Percentiles rank a stretch among this genome's conserved stretches.
phyloP scores from a whole-genome alignment of 2,329 filamentous ascomycete genomes.

The Epichloe sp. region DNA sequence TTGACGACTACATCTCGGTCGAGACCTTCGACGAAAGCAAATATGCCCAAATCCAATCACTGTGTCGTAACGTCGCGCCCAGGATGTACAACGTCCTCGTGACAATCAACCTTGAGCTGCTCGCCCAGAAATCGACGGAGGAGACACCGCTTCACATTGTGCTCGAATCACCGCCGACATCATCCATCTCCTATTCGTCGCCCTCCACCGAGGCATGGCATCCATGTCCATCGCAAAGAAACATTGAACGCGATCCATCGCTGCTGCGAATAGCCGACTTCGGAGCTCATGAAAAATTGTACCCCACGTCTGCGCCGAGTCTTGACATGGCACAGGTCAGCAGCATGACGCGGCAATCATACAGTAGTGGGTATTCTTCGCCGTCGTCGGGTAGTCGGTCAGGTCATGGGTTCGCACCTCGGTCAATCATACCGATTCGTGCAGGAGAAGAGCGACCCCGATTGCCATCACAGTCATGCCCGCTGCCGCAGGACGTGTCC shows the following conservation, averaged over 20 bases:
- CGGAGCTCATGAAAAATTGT: background rate
- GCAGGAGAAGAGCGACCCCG: conserved; percentile 3
- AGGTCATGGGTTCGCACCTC: conserved; percentile 3
- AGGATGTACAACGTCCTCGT: conserved; percentile 37
- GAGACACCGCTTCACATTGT: conserved; percentile 6
- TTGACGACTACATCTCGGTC: conserved; percentile 39
- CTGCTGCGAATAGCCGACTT: background rate
- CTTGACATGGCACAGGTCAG: conserved; percentile 2
- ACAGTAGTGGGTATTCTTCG: conserved; percentile 8
- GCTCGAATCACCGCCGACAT: conserved; percentile 7
- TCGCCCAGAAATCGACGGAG: conserved; percentile 12
- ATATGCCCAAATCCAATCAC: conserved; percentile 33
- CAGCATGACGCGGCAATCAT: conserved; percentile 6
- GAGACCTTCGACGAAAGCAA: conserved; percentile 36
- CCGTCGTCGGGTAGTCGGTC: conserved; percentile 6
- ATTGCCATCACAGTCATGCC: background rate
- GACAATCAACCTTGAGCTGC: conserved; percentile 36
- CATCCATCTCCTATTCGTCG: background rate
- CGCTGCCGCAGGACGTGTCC: background rate
- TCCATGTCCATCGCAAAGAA: background rate
- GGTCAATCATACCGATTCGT: conserved; percentile 6
- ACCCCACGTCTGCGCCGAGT: background rate
- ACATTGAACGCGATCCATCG: background rate
- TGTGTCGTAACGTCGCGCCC: conserved; percentile 36
- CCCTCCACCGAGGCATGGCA: conserved; percentile 1